Conservation (phyloP, 352 stramenopile species). For the Phytopythium boreale region DNA sequence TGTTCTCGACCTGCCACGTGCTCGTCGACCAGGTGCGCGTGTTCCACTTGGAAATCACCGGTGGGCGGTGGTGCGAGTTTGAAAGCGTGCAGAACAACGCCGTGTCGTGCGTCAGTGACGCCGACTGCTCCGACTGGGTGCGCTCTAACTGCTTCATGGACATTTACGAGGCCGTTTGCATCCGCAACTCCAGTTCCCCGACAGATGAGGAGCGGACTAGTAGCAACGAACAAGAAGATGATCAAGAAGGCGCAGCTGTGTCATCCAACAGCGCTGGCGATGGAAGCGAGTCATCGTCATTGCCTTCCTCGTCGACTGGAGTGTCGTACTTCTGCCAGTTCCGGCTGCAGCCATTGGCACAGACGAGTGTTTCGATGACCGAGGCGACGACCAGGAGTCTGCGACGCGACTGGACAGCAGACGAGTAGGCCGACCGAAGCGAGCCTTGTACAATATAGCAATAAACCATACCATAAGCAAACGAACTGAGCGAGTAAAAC, state of each 20-base stretch:
- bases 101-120: conserved; percentile 31
- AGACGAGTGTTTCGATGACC: conserved; percentile 22
- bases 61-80: conserved; percentile 61
- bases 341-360: conserved; percentile 19
- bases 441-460: not conserved
- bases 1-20: conserved; percentile 48
- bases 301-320: not conserved
- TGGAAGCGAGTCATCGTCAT: not conserved
- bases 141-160: conserved; percentile 54
- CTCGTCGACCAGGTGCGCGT: conserved; percentile 49
- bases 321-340: conserved; percentile 30
- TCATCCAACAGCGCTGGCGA: not conserved
- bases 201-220: not conserved
- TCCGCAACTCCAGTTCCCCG: conserved; percentile 5
- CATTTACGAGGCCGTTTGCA: conserved; percentile 53
- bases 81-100: conserved; percentile 20
- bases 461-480: not conserved
- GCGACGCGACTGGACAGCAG: conserved; percentile 17
- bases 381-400: conserved; percentile 21
- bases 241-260: not conserved
- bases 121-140: conserved; percentile 47
- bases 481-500: not conserved
- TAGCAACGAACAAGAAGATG: conserved; percentile 8
- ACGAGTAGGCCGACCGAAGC: conserved; percentile 12
- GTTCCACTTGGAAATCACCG: conserved; percentile 53